Conservation (phyloP, 176 grass and related monocot species). For the Ensete glaucum region DNA sequence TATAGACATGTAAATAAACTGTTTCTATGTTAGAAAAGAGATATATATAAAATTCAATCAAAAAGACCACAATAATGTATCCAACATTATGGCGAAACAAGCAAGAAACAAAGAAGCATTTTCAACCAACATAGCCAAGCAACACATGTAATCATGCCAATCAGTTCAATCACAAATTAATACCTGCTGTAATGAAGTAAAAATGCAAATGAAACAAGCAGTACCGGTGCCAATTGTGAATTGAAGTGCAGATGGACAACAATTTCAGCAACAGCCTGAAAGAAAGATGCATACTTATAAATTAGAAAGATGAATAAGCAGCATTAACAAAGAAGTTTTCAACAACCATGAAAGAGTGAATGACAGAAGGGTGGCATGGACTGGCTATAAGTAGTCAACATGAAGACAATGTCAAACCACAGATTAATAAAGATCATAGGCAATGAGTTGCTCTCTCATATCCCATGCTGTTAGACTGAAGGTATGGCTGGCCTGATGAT, state of each 20-base stretch:
- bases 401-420: neutral
- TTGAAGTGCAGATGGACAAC: constrained; percentile 70
- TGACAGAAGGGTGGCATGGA: neutral
- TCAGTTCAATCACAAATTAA: neutral
- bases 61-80: no score
- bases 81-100: no score
- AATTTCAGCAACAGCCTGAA: constrained; percentile 73
- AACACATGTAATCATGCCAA: neutral
- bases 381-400: neutral
- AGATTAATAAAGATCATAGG: neutral
- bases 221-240: constrained; percentile 73
- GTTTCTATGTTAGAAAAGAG: no score
- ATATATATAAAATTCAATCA: no score
- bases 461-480: neutral
- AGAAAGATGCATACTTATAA: neutral
- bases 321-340: neutral
- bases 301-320: neutral
- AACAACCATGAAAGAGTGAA: neutral
- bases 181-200: neutral
- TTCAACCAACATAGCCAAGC: neutral
- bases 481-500: no score
- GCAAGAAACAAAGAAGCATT: no score
- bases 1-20: no score
- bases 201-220: constrained; percentile 23
- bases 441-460: neutral